Base-by-base conservation (phyloP, 2,329 filamentous ascomycete genomes). In the Chaetomium olivaceum region DNA sequence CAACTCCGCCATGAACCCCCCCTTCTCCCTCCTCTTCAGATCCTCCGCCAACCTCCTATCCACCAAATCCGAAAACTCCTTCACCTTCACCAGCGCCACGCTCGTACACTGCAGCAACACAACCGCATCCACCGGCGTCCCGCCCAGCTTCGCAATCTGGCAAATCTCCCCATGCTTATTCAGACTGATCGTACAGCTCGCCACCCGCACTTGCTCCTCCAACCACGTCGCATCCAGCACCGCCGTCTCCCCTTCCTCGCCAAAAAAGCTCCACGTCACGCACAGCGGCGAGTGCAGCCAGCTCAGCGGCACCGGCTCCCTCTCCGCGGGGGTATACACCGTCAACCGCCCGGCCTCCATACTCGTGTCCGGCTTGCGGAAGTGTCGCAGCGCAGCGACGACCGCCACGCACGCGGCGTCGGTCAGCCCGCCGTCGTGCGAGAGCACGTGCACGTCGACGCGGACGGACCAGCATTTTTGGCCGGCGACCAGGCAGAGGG, bases 211-310 rank as follows among this genome's bases (percentile, higher is more conserved):
- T 76, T 92, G 89, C 79, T 95, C 91, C 79, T 95, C 91, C 48
- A 91, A 77, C 76, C 87, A 81, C 52, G 84, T 90, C 2, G 91
- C 85, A 76, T 95, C 91, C n/a, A 91, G 76, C 61, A 93, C 74
- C 52, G 91, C 85, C 16, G 89, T 83, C 70, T 91, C 89, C 5
- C 88, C 91, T 43, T 89, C 87, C 33, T 90, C 84, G 74, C 86
- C 83, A 77, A 91, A 97, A 75, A 93, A 94, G 73, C 88, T 91
- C 78, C 96, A 96, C 0, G 93, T 96, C 55, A 97, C 84, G 75
- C 93, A 96, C 62, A 97, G 89, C 1, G 95, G 95, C 71, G 92
- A 91, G 79, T 98, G 95, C 70, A 97, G 86, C 82, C 97, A 92
- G 72, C 91, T 93, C 68, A 99, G 83, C 56, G 92, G 89, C 55